phyloP scores from a whole-genome alignment of 306 rosid genomes.

The Rubus parviflorus region DNA sequence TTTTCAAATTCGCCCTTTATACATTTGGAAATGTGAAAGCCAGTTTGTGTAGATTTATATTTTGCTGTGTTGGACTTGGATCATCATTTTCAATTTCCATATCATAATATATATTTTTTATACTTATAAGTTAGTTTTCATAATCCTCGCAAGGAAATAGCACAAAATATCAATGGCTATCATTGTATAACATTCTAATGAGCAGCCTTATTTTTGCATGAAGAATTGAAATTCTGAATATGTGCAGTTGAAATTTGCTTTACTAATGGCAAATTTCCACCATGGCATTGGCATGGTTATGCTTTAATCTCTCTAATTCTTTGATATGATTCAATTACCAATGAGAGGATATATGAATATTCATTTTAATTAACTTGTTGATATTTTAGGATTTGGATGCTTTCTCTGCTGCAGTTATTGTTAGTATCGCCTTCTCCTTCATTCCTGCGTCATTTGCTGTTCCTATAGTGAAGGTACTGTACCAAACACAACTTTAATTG shows the following conservation, averaged over 20 bases:
- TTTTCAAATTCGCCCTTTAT: background rate
- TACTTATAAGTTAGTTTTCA: no score
- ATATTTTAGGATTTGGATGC: slow-evolving; percentile 92
- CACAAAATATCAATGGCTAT: no score
- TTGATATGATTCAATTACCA: background rate
- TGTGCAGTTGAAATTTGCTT: background rate
- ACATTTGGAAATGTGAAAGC: background rate
- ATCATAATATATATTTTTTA: background rate
- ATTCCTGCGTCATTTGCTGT: slow-evolving; percentile 97
- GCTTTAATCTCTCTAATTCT: background rate
- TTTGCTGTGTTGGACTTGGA: background rate
- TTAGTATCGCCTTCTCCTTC: slow-evolving; percentile 87
- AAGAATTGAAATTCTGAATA: background rate
- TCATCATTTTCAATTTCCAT: background rate
- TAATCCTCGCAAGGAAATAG: no score
- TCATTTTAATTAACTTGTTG: slow-evolving; percentile 6
- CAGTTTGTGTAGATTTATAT: background rate
- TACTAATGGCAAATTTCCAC: background rate
- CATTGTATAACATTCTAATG: no score
- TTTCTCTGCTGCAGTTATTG: slow-evolving; percentile 86
- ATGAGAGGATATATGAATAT: background rate
- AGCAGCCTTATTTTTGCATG: no score
- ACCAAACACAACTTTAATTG: slow-evolving; percentile 9
- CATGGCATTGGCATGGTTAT: background rate
- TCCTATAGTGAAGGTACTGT: slow-evolving; percentile 84